Base-by-base conservation (phyloP, 169 alveolate species). In the Plasmodium knowlesi region DNA sequence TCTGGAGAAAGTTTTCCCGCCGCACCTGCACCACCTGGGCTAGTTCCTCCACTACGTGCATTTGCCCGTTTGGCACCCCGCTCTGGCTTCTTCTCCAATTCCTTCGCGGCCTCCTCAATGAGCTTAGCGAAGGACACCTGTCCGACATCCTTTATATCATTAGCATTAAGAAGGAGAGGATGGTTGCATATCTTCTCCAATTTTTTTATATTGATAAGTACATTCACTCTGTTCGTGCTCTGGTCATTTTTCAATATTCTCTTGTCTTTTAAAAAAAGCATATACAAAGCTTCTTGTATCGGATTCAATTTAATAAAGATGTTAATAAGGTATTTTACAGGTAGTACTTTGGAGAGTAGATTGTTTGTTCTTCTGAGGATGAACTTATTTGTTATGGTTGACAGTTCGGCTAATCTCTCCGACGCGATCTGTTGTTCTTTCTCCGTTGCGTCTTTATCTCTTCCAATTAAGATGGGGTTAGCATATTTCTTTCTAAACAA, bases 361-460 rank as follows among this genome's bases (percentile, higher is more conserved):
- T 97, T 96, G 82, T 98, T 98, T 25, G 99, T 98, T 61, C 99
- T 95, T 57, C 99, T 95, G 54, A 98, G 96, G 14, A 98, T 97
- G 82, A 98, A 98, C 70, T 97, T 97, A 94, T 98, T 98, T 30
- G 99, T 98, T 54, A 98, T 97, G 46, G 97, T 93, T 28, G 99
- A 97, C 32, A 98, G 95, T 81, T 98, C 99, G 14, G 97, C 96
- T 37, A 98, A 92, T 34, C 99, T 67, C 57, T 97, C 98, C 3
- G 96, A 93, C 10, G 98, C 99, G 70, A 97, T 92, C 34, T 96
- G 95, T 93, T 97, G 98, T 85, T 97, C 98, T 39, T 92, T 94
- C 46, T 95, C 97, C 16, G 99, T 93, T n/a, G 98, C 98, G 71
- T 97, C 98, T n/a, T 98, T 98, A 57, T 97, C 98, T 82, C 99